Base-by-base conservation (phyloP, 2,329 filamentous ascomycete genomes). In the Clarireedia homoeocarpa region DNA sequence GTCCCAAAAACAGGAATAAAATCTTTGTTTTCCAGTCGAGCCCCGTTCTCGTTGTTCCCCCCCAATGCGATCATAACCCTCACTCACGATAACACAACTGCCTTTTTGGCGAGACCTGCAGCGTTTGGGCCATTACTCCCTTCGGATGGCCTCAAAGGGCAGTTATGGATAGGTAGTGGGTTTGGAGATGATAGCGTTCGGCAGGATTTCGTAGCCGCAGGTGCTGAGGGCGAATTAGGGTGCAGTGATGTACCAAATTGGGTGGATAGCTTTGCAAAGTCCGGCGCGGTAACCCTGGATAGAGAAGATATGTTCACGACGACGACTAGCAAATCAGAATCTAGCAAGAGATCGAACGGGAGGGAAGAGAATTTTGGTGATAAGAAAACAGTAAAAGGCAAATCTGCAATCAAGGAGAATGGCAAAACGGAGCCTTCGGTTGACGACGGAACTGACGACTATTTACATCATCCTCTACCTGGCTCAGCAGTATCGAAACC, bases 41-140 rank as follows among this genome's bases (percentile, higher is more conserved):
- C 84, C 5, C 86, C 91, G 0, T 89, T 91, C 61, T 91, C 89
- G 20, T 83, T 99, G 23, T 99, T 99, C 70, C 91, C 92, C 4
- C 91, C 91, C 3, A 96, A 94, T 62, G 94, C 94, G 48, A 88
- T 95, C 66, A 96, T 99, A 70, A 96, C 89, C 71, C 80, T 99
- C 59, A 96, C 91, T 67, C 91, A 97, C 72, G 94, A 99, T 73
- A 99, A 99, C 72, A 96, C 90, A 63, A 99, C 94, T 12, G 95
- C 95, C 64, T 99, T 99, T 74, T 79, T 95, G 55, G 91, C 94
- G 45, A 81, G 94, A 49, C 94, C 94, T 58, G 94, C 94, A 53
- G 91, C 90, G 40, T 99, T 97, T 73, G 94, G 94, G 0, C 90
- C 94, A 4, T 74, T 81, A 40, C 75, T 99, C 40, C 88, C 88